These are phyloP conservation scores for Cutaneotrichosporon sp. DNA, from an alignment of 1,284 basidiomycete species.

Conservation along the genomic window DNA sequence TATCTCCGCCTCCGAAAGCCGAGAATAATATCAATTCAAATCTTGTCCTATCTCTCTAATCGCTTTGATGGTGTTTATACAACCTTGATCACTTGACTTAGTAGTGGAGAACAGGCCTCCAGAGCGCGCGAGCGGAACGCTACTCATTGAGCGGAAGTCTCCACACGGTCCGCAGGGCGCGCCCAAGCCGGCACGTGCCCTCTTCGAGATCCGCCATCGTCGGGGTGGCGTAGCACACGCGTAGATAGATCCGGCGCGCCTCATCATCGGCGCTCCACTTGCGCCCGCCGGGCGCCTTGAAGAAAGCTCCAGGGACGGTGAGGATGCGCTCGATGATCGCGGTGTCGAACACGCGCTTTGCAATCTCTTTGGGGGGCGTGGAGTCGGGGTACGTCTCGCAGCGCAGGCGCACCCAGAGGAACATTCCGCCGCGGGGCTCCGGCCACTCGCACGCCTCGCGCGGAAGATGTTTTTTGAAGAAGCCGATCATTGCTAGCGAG, in stretches of 20 bases:
- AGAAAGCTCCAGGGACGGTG: slow-evolving; percentile 34
- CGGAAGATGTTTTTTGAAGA: slow-evolving; percentile 37
- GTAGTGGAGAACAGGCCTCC: background rate
- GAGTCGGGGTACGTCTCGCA: slow-evolving; percentile 40
- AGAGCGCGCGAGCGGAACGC: background rate
- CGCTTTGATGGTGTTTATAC: background rate
- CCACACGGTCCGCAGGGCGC: slow-evolving; percentile 24
- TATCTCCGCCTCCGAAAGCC: background rate
- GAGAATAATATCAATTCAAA: background rate
- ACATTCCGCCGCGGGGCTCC: slow-evolving; percentile 41
- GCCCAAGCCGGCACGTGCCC: slow-evolving; percentile 37
- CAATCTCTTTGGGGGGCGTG: slow-evolving; percentile 30
- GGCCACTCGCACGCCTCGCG: slow-evolving; percentile 31
- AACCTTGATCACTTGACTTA: background rate
- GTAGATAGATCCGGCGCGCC: slow-evolving; percentile 34
- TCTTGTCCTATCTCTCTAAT: background rate
- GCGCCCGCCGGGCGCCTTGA: slow-evolving; percentile 35
- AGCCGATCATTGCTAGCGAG: slow-evolving; percentile 31
- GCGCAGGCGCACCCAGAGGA: slow-evolving; percentile 43
- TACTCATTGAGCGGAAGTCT: background rate
- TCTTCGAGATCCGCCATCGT: slow-evolving; percentile 41
- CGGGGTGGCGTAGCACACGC: slow-evolving; percentile 39
- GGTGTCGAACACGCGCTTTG: slow-evolving; percentile 32
- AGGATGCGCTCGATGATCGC: slow-evolving; percentile 35
- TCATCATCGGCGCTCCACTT: slow-evolving; percentile 33